Conservation (phyloP, 148 eudicot species). For the Heliosperma pusillum region DNA sequence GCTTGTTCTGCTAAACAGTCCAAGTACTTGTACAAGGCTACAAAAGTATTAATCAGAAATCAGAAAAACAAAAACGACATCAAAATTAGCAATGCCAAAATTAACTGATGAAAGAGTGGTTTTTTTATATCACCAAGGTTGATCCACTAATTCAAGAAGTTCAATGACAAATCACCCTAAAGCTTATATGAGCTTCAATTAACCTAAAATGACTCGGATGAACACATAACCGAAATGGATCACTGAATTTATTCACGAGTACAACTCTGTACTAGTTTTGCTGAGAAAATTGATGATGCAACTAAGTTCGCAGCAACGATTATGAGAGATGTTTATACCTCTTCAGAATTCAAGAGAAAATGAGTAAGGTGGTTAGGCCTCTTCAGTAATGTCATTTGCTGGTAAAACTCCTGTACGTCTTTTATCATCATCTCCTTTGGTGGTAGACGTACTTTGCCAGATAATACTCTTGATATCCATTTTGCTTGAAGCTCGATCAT, state of each 20-base stretch:
- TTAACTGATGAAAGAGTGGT: no score
- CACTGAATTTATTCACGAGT: no score
- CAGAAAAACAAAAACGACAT: background rate
- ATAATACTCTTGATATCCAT: conserved; percentile 47
- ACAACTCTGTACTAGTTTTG: no score
- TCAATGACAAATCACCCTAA: background rate
- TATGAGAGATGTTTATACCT: background rate
- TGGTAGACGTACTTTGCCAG: conserved; percentile 39
- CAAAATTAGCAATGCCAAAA: no score
- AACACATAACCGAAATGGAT: no score
- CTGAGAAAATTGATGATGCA: no score
- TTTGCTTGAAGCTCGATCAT: conserved; percentile 41
- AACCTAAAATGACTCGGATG: background rate
- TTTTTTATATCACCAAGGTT: background rate
- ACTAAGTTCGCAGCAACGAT: background rate
- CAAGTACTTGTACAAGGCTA: conserved; percentile 19
- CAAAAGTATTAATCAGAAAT: conserved; percentile 1
- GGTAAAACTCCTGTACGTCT: conserved; percentile 34
- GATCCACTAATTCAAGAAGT: background rate
- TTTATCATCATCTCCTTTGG: conserved; percentile 42
- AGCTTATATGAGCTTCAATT: background rate
- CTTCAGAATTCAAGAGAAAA: conserved; percentile 8
- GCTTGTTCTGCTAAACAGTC: conserved; percentile 29
- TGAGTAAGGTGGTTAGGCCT: conserved; percentile 52
- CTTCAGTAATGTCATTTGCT: conserved; percentile 28